These are phyloP conservation scores for Bonia amplexicaulis DNA, from an alignment of 176 grass and related monocot genomes.

Conservation along the genomic window DNA sequence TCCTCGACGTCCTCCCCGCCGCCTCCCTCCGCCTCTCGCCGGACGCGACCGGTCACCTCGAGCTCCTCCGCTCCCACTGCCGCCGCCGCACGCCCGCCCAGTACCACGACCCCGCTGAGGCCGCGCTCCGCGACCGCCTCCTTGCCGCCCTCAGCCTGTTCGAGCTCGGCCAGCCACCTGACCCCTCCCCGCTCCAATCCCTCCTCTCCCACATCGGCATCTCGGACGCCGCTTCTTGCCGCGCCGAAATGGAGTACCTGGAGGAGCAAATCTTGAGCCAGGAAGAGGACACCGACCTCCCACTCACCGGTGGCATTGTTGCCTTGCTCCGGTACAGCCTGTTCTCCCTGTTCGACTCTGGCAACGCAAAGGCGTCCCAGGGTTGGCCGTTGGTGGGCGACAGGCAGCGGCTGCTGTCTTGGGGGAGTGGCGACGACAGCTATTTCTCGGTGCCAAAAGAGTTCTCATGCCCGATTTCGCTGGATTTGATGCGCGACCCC, in stretches of 20 bases:
- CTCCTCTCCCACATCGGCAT: constrained; percentile 59
- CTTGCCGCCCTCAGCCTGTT: constrained; percentile 45
- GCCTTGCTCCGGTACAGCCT: constrained; percentile 72
- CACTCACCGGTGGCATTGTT: constrained; percentile 54
- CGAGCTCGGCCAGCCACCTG: constrained; percentile 41
- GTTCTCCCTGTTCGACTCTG: constrained; percentile 64
- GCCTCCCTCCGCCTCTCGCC: constrained; percentile 43
- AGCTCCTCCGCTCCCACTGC: constrained; percentile 49
- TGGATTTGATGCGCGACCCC: constrained; percentile 82
- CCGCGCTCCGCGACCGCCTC: constrained; percentile 44
- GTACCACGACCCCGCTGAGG: constrained; percentile 55
- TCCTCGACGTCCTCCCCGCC: constrained; percentile 74
- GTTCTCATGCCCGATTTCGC: constrained; percentile 90
- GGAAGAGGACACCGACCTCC: constrained; percentile 74
- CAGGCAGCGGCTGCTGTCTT: constrained; percentile 47
- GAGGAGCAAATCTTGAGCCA: constrained; percentile 78
- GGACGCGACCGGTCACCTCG: constrained; percentile 56
- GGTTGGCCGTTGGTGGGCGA: constrained; percentile 22
- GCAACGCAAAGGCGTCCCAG: constrained; percentile 18
- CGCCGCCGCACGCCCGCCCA: constrained; percentile 28
- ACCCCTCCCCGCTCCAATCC: constrained; percentile 30
- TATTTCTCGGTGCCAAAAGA: constrained; percentile 83
- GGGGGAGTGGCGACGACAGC: constrained; percentile 52
- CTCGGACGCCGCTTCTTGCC: constrained; percentile 39
- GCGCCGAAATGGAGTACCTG: constrained; percentile 73